Evolutionary conservation across 768 basidiomycete species (phyloP), one percentile per base, ranked within the genome.

Genomic region (Paxillus ammoniavirescens): DNA sequence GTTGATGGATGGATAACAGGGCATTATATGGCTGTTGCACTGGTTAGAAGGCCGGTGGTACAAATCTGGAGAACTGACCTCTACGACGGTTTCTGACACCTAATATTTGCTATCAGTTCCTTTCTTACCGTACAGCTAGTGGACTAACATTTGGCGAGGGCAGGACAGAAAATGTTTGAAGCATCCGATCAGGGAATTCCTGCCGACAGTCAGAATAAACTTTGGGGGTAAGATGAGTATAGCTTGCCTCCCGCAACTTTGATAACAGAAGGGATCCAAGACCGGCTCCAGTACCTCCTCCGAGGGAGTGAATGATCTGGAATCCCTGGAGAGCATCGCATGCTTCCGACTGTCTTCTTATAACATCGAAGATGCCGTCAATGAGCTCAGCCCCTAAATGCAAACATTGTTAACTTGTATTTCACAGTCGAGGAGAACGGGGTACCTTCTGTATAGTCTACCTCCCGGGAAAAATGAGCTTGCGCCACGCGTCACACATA

Each of bases 271-370:
- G 74, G 52, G 85, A 86, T 37, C 93, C 93, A 40, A 95, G 70
- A 15, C 93, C 93, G 21, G 93, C 84, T 36, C 93, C 93, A 3
- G 91, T 95, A 36, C 93, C 93, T 55, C 93, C 93, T 35, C 93
- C 93, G 15, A 98, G 82, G 15, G 93, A 93, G 59, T 96, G 93
- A 9, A 93, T 70, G 44, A 94, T 69, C 62, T 95, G 93, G 65
- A 95, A 93, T 1, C 95, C 95, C 74, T 98, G 95, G 17, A 98
- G 75, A 8, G 85, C 81, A 38, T 98, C 93, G 61, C 89, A 90
- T 1, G 74, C 67, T 66, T 98, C 95, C 2, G 88, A 77, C 67
- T 96, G 89, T 62, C 76, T 82, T 58, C 95, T 80, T 8, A 93
- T 61, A n/a, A 85, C 77, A 42, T 94, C 95, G 57, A 93, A 72